Evolutionary conservation across 345 rosid species (phyloP).

Genomic region (Geranium rotundifolium): DNA sequence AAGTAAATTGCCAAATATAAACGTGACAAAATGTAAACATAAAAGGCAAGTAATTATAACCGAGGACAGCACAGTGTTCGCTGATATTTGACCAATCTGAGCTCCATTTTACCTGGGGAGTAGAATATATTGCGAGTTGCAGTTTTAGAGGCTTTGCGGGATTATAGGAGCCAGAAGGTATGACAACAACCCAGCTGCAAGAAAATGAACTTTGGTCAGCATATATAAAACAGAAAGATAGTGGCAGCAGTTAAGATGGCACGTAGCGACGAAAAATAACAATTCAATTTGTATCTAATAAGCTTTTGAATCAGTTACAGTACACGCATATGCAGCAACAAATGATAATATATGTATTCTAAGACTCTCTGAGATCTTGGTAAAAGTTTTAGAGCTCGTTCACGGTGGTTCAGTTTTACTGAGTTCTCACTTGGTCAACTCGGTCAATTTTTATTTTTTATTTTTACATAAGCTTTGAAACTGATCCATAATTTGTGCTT

Average conservation of each 20-base stretch:
- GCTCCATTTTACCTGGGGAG: slow-evolving; percentile 39
- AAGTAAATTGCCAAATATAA: background rate
- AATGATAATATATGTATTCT: too few relatives aligned
- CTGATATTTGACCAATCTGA: background rate
- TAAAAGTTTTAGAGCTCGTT: too few relatives aligned
- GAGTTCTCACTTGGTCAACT: too few relatives aligned
- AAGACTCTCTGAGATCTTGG: too few relatives aligned
- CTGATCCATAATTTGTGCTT: too few relatives aligned
- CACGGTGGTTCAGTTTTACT: too few relatives aligned
- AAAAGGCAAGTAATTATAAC: too few relatives aligned
- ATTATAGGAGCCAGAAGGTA: slow-evolving; percentile 75
- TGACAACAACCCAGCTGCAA: slow-evolving; percentile 80
- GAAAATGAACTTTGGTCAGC: background rate
- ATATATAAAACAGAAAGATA: background rate
- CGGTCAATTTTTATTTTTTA: too few relatives aligned
- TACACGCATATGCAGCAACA: too few relatives aligned
- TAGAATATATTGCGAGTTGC: slow-evolving; percentile 76
- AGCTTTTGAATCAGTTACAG: background rate
- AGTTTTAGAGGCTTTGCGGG: slow-evolving; percentile 63
- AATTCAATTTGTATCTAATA: background rate
- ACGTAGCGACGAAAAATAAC: background rate
- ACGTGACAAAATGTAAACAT: too few relatives aligned
- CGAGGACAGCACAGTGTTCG: background rate
- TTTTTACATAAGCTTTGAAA: too few relatives aligned
- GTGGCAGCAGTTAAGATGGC: background rate